Evolutionary conservation across 176 grass and related monocot genomes (phyloP).

Genomic region (Melocanna baccifera): DNA sequence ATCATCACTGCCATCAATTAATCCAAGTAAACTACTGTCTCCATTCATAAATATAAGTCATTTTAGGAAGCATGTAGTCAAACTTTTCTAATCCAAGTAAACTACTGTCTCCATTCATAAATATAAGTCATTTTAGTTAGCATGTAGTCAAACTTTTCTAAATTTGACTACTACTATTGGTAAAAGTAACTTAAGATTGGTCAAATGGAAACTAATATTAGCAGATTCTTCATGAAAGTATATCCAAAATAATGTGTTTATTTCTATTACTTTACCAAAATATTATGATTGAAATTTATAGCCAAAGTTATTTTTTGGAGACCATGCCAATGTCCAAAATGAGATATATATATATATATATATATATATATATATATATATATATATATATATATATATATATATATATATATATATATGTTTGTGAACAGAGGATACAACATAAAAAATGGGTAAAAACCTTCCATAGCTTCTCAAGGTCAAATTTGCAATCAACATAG

Average conservation of each 20-base stretch:
- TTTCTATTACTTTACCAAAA: not conserved
- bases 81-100: not conserved
- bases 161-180: not conserved
- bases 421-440: not conserved
- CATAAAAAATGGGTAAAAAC: slow-evolving; percentile 21
- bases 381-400: too few species aligned
- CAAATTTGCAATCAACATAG: slow-evolving; percentile 73
- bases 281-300: not conserved
- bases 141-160: not conserved
- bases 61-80: not conserved
- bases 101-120: not conserved
- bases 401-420: too few species aligned
- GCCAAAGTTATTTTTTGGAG: not conserved
- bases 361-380: too few species aligned
- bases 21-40: not conserved
- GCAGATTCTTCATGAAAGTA: not conserved
- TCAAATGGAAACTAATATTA: not conserved
- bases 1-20: not conserved
- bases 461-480: slow-evolving; percentile 77
- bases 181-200: not conserved
- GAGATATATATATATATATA: too few species aligned
- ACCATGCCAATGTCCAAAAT: not conserved
- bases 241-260: not conserved
- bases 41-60: not conserved
- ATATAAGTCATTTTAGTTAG: not conserved